Evolutionary conservation across 768 basidiomycete genomes (phyloP).

Genomic region (Mrakia blollopis): DNA sequence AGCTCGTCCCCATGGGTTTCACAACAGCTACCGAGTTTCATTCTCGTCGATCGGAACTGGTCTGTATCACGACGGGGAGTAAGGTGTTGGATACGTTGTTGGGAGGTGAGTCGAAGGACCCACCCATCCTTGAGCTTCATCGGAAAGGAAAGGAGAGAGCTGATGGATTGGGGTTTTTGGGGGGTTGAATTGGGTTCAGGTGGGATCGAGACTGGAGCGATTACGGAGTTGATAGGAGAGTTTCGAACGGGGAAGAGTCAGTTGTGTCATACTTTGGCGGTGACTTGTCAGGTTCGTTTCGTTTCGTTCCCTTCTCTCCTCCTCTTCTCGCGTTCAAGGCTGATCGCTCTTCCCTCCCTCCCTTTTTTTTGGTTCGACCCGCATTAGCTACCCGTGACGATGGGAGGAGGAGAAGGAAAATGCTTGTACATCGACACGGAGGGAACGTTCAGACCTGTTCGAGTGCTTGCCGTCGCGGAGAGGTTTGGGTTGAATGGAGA

Average conservation of each 20-base stretch:
- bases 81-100: conserved; percentile 92
- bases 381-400: conserved; percentile 70
- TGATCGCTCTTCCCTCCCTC: background rate
- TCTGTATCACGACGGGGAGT: conserved; percentile 93
- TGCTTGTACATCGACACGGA: conserved; percentile 99
- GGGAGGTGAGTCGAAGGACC: conserved; percentile 64
- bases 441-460: conserved; percentile 95
- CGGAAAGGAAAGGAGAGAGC: too few species aligned
- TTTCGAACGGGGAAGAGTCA: conserved; percentile 98
- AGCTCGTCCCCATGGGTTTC: conserved; percentile 94
- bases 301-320: background rate
- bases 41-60: conserved; percentile 85
- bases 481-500: conserved; percentile 95
- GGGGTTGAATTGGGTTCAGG: conserved; percentile 48
- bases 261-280: conserved; percentile 94
- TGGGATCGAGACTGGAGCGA: conserved; percentile 95
- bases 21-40: conserved; percentile 98
- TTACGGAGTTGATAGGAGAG: conserved; percentile 97
- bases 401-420: conserved; percentile 99
- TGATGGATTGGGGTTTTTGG: background rate
- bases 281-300: conserved; percentile 72
- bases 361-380: background rate
- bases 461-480: conserved; percentile 89
- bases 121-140: background rate
- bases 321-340: background rate